Evolutionary conservation across 768 basidiomycete genomes (phyloP), one percentile per base, ranked within the genome.

Genomic region (Mycena crocata): DNA sequence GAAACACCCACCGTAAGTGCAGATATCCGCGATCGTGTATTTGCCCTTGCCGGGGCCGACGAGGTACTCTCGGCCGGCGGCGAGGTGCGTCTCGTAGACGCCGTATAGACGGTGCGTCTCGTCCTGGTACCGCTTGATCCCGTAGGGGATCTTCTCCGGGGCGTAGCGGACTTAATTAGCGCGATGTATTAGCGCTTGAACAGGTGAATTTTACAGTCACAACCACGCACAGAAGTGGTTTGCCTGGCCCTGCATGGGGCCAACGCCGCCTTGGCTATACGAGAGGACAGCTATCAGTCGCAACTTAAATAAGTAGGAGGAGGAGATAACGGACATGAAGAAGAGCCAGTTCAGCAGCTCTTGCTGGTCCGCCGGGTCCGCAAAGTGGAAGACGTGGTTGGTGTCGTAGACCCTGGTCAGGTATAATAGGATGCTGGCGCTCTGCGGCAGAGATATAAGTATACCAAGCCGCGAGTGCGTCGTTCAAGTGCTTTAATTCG

Each of bases 81-180:
- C n/a, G n/a, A 56, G 54, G 31, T 30, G 54, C 26, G 54, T 56
- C 54, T 56, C 54, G 30, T 56, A 56, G 39, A 56, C 54, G 54
- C 54, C 42, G 54, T 56, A 56, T 40, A 56, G 54, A 56, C 54
- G 54, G 42, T 28, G 54, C 37, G 54, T 56, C 54, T 56, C 54
- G 31, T 56, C 54, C 28, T 56, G 54, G 39, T 56, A 56, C 54
- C 54, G 39, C 54, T 56, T 56, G 39, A 56, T 56, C 37, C 37
- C 54, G 54, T 56, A 56, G 54, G 54, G 54, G 42, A 56, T 56
- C 13, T 56, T 56, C 54, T 56, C 54, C 54, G 54, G 54, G 30
- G 54, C 54, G 54, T 56, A 56, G 54, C 54, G 54, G 54, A 56
- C 54, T 56, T 35, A 17, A 56, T 40, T 23, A 56, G 28, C 37